phyloP scores from a whole-genome alignment of 2,329 filamentous ascomycete genomes.

The Exophiala lecanii-corni region DNA sequence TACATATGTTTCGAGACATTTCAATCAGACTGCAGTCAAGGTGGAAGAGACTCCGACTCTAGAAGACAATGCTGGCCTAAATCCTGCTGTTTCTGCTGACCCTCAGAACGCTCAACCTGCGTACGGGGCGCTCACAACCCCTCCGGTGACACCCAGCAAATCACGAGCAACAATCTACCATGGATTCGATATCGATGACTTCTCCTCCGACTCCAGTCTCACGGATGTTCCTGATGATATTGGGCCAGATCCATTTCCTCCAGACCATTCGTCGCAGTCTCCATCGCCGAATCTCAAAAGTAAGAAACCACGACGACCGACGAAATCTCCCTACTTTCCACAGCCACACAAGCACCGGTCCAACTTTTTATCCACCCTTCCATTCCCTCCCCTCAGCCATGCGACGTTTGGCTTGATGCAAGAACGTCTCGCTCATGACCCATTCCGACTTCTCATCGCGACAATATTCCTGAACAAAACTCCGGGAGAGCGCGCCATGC shows the following conservation, averaged over 20 bases:
- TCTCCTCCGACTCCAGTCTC: constrained; percentile 34
- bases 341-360: constrained; percentile 25
- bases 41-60: too few species aligned
- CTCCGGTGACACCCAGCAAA: constrained; percentile 16
- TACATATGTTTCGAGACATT: constrained; percentile 25
- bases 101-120: too few species aligned
- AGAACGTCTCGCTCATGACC: constrained; percentile 67
- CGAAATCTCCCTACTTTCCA: constrained; percentile 41
- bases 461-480: constrained; percentile 84
- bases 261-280: constrained; percentile 2
- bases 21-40: too few species aligned
- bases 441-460: constrained; percentile 76
- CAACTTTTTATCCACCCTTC: constrained; percentile 42
- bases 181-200: constrained; percentile 23
- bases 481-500: constrained; percentile 67
- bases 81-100: too few species aligned
- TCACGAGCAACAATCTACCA: constrained; percentile 15
- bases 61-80: too few species aligned
- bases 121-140: too few species aligned
- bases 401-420: constrained; percentile 74
- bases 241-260: constrained; percentile 18
- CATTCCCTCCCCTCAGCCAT: constrained; percentile 63
- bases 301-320: constrained; percentile 9
- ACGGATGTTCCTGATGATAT: constrained; percentile 35
- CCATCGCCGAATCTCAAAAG: constrained; percentile 7